Evolutionary conservation across 2,329 filamentous ascomycete genomes (phyloP), one percentile per base, ranked within the genome.

Genomic region (Grosmannia serpens): DNA sequence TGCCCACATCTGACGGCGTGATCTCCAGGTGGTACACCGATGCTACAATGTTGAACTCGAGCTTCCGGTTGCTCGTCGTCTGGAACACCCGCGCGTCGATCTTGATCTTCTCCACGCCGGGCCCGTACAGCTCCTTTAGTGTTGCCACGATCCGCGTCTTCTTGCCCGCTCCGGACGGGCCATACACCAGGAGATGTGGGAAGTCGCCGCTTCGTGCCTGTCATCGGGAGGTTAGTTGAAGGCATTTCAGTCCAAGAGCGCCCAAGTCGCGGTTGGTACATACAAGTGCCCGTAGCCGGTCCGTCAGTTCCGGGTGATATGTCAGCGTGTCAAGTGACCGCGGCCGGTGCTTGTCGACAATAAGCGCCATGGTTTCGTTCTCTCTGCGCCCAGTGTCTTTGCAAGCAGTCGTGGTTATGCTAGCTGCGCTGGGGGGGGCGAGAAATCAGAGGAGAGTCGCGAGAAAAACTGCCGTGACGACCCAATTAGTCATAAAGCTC

Each of bases 61-160:
- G 86, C 74, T 99, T 99, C 70, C 94, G 90, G 73, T 96, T 97
- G 69, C 87, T 88, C 26, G 85, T 91, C 1, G 94, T 97, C 73
- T 96, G 91, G 76, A 99, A 99, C 60, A 96, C 88, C 63, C 94
- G 88, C 15, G 91, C 89, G 70, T 99, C 94, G 74, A 99, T 97
- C 77, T 97, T 97, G 80, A 99, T 99, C 80, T 96, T 97, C 70
- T 99, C 95, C n/a, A 96, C 94, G 50, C 94, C 92, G 0, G 92
- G 86, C 0, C 94, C 94, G 72, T 94, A 99, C 9, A 99, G 81
- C 69, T 96, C 92, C 71, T 96, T 95, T 4, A 99, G 77, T 0
- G 92, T 97, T 20, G 94, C 91, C 22, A 96, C 90, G 64, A 97
- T 95, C 50, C 94, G 86, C 1, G 94, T 99, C 75, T 99, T 99